Base-by-base conservation (phyloP, 768 basidiomycete species). In the Mycena floridula region DNA sequence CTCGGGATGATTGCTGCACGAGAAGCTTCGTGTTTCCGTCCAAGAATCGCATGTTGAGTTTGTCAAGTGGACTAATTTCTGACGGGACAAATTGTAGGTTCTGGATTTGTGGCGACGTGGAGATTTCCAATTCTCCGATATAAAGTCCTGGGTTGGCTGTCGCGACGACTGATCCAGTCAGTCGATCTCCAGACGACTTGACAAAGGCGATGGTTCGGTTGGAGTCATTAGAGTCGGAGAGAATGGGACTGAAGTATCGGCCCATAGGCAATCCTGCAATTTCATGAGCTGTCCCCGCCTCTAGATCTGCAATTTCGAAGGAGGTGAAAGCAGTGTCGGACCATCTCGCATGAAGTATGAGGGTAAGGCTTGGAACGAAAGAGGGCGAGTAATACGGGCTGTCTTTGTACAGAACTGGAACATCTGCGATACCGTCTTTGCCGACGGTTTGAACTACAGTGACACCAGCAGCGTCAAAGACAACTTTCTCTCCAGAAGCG, bases 261-360 rank as follows among this genome's bases (percentile, higher is more conserved):
- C 85, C 85, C 24, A 79, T 54, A 0, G 85, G 81, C 21, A 85
- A 60, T 20, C 79, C 81, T 5, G 59, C 61, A 27, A 87, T 46
- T 42, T 79, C 73, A 54, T 73, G 69, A 0, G 69, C 70, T 7
- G 56, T 54, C 3, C 65, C 69, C 1, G 68, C 62, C 6, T 54
- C 52, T 5, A 82, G 41, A 54, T 85, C 68, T 7, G 82, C 76
- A 24, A 88, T 51, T 62, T 88, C 85, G 52, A 88, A 76, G 3
- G 74, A 67, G 3, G 81, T 76, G 56, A 84, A 84, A 44, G 68
- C 55, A 6, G 64, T 61, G 53, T 85, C 73, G 0, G 83, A 85
- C 85, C 85, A 87, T 11, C 81, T 75, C 3, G 75, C 73, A 41
- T 85, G 85, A 13, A 88, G 56, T 9, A 85, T 59, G 20, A 84